Conservation (phyloP, 2,329 filamentous ascomycete species). For the Exophiala sideris region DNA sequence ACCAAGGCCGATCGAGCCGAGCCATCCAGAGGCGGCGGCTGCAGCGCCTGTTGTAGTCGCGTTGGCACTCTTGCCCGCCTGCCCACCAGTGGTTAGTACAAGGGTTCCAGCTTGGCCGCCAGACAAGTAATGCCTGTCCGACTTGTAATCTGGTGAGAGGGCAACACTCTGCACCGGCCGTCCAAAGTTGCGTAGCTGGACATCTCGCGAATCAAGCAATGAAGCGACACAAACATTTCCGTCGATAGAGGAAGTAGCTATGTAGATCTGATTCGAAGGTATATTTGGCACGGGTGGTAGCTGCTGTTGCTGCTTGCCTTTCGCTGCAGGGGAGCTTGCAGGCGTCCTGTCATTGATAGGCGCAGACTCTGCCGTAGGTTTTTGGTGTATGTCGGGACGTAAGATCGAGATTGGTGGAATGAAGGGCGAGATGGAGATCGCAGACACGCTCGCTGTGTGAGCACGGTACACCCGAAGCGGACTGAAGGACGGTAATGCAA, state of each 20-base stretch:
- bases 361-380: constrained; percentile 32
- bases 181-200: constrained; percentile 87
- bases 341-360: constrained; percentile 41
- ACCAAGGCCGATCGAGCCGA: constrained; percentile 81
- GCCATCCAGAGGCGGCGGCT: constrained; percentile 82
- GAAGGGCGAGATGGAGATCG: constrained; percentile 84
- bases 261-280: constrained; percentile 86
- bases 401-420: constrained; percentile 57
- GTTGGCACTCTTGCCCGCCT: constrained; percentile 71
- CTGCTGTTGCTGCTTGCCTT: constrained; percentile 51
- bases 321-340: constrained; percentile 47
- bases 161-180: constrained; percentile 88
- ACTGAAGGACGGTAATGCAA: constrained; percentile 78
- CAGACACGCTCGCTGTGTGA: constrained; percentile 86
- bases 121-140: constrained; percentile 82
- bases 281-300: constrained; percentile 62
- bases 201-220: constrained; percentile 81
- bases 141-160: constrained; percentile 91
- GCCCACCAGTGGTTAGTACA: constrained; percentile 79
- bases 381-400: constrained; percentile 33
- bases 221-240: constrained; percentile 93
- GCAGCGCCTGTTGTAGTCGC: constrained; percentile 86
- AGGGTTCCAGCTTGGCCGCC: constrained; percentile 85
- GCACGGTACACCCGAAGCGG: constrained; percentile 83
- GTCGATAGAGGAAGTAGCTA: constrained; percentile 91